Conservation (phyloP, 306 rosid species). For the Citrullus colocynthis region DNA sequence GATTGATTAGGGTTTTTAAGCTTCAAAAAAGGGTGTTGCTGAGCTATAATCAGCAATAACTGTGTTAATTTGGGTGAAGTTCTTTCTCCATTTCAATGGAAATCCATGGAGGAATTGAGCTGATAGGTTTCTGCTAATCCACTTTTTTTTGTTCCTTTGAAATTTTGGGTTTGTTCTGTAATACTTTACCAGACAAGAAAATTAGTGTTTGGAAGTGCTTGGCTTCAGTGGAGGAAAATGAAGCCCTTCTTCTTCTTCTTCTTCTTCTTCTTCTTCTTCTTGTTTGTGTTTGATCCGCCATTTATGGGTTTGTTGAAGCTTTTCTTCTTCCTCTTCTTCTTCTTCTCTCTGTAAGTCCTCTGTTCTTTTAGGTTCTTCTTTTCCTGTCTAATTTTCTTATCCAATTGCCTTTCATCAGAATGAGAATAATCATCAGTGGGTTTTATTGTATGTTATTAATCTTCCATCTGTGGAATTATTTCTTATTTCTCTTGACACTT, state of each 20-base stretch:
- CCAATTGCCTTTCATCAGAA: neutral
- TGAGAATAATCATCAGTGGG: neutral
- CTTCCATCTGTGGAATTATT: neutral
- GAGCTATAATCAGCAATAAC: neutral
- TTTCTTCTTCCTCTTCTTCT: neutral
- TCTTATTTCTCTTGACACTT: neutral
- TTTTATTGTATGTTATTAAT: too few species aligned
- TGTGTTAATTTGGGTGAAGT: neutral
- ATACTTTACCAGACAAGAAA: too few species aligned
- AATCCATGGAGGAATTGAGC: neutral
- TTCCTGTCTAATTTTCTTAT: neutral
- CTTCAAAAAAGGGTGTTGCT: neutral
- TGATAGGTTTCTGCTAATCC: neutral
- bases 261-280: neutral
- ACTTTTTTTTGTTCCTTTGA: neutral
- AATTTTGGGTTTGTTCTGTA: neutral
- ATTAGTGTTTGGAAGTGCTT: too few species aligned
- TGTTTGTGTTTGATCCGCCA: neutral
- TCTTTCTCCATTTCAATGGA: neutral
- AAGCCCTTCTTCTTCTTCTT: too few species aligned
- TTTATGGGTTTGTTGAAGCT: conserved; percentile 2
- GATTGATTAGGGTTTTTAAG: conserved; percentile 2
- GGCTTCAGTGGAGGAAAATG: too few species aligned
- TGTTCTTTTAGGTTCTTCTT: neutral
- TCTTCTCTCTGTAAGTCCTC: neutral